Conservation (phyloP, 2,329 filamentous ascomycete genomes). For the Chrysoporthe austroafricana region DNA sequence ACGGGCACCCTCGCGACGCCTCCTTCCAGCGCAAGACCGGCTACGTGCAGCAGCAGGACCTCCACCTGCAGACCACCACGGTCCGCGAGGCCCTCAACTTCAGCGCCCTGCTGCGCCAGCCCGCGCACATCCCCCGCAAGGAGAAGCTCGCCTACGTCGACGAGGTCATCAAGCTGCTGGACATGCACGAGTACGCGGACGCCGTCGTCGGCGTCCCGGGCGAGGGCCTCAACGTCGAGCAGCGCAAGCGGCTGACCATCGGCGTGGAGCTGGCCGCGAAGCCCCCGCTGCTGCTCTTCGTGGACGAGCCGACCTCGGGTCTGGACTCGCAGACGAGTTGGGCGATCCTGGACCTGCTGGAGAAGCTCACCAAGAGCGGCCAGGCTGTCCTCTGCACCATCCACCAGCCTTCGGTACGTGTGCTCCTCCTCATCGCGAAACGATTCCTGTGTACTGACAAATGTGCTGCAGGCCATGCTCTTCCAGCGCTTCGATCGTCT, state of each 20-base stretch:
- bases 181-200: constrained; percentile 69
- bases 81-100: constrained; percentile 69
- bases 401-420: constrained; percentile 74
- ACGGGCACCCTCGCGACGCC: constrained; percentile 63
- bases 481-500: constrained; percentile 86
- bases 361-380: constrained; percentile 83
- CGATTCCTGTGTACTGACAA: background rate
- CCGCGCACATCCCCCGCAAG: constrained; percentile 56
- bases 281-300: constrained; percentile 82
- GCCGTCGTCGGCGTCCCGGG: constrained; percentile 70
- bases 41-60: constrained; percentile 71
- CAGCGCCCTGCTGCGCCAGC: constrained; percentile 66
- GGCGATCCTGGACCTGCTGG: constrained; percentile 82
- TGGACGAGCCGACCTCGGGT: constrained; percentile 90
- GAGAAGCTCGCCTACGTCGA: constrained; percentile 70
- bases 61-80: constrained; percentile 66
- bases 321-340: constrained; percentile 89
- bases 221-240: constrained; percentile 55
- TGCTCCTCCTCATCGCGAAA: background rate
- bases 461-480: constrained; percentile 65
- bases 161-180: constrained; percentile 69
- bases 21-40: constrained; percentile 72
- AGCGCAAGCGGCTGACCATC: constrained; percentile 45
- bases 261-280: constrained; percentile 96
- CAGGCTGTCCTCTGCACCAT: constrained; percentile 95